phyloP scores from a whole-genome alignment of 1,284 basidiomycete species.

The Boletus subluridellus region DNA sequence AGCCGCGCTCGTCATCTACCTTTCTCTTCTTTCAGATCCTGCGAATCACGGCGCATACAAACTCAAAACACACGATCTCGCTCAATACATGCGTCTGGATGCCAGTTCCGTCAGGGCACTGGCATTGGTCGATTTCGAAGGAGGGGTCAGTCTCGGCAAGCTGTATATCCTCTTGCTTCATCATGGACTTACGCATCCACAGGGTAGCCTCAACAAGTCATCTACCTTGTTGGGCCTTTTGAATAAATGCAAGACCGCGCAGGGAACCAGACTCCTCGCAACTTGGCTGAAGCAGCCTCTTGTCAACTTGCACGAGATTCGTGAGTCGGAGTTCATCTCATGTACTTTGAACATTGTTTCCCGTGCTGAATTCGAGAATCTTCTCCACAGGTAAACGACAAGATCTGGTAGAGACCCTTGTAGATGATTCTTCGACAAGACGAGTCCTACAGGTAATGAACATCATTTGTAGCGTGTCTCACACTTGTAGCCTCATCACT shows the following conservation, averaged over 20 bases:
- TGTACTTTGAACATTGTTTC: background rate
- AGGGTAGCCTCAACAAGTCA: slow-evolving; percentile 64
- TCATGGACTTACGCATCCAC: slow-evolving; percentile 5
- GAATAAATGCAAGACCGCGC: slow-evolving; percentile 95
- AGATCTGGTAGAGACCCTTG: slow-evolving; percentile 83
- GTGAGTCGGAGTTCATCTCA: slow-evolving; percentile 45
- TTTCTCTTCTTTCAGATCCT: slow-evolving; percentile 79
- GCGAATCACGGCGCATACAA: slow-evolving; percentile 81
- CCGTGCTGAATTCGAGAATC: background rate
- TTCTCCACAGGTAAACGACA: slow-evolving; percentile 69
- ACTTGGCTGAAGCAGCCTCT: slow-evolving; percentile 98
- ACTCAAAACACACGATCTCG: slow-evolving; percentile 85
- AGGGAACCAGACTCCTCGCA: slow-evolving; percentile 87
- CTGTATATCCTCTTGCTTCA: slow-evolving; percentile 28
- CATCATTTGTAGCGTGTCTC: background rate
- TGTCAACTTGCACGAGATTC: slow-evolving; percentile 90
- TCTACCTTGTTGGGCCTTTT: slow-evolving; percentile 87
- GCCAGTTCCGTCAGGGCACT: slow-evolving; percentile 91
- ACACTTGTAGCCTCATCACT: background rate
- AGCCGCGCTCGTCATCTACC: slow-evolving; percentile 80
- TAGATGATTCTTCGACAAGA: slow-evolving; percentile 74
- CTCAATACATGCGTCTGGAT: slow-evolving; percentile 94
- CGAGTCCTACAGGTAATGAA: slow-evolving; percentile 63
- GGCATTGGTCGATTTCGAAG: slow-evolving; percentile 76
- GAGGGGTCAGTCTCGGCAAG: slow-evolving; percentile 38